Base-by-base conservation (phyloP, 495 filamentous ascomycete genomes). In the Penicillium fimorum region DNA sequence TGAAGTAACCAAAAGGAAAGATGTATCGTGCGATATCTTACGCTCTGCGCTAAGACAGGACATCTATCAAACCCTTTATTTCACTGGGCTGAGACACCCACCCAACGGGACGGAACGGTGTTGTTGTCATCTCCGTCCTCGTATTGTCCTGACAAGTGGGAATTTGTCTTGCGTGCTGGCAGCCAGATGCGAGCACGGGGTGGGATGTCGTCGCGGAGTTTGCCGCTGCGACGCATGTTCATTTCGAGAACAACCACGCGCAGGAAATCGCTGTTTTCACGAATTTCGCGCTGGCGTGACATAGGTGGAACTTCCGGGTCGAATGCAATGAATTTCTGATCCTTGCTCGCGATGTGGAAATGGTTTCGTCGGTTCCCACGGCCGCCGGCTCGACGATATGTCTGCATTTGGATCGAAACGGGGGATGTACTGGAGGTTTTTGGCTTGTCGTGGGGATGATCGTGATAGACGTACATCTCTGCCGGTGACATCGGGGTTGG, bases 201-300 rank as follows among this genome's bases (percentile, higher is more conserved):
- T 40, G 88, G 87, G n/a, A 84, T 84, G 45, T 87, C 86, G 45
- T 93, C 88, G 61, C 91, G 89, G 54, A 98, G 75, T 73, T 98
- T 97, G 43, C 94, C 94, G 43, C 79, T 82, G 62, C 90, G 86
- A 30, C 92, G 87, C 94, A 98, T 98, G 56, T 93, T 90, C 88
- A 96, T 96, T 73, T 98, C 94, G 64, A 97, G 80, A 51, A 97
- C 93, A 27, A 95, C 90, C 63, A 97, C 87, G 29, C 94, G 85
- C 48, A 98, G 85, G 73, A 97, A 98, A 61, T 97, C 88, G 24
- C 87, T 83, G 67, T 98, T 98, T 69, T 98, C 94, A 37, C 94
- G 83, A 60, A 90, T 84, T 68, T 97, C 94, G 13, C 94, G 85
- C 67, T 92, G 92, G 13, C 91, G 86, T 11, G 87, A 79, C 50